Percentiles rank a stretch among this genome's conserved stretches.
phyloP scores from a whole-genome alignment of 1,284 basidiomycete genomes.

The Sporisorium reilianum region DNA sequence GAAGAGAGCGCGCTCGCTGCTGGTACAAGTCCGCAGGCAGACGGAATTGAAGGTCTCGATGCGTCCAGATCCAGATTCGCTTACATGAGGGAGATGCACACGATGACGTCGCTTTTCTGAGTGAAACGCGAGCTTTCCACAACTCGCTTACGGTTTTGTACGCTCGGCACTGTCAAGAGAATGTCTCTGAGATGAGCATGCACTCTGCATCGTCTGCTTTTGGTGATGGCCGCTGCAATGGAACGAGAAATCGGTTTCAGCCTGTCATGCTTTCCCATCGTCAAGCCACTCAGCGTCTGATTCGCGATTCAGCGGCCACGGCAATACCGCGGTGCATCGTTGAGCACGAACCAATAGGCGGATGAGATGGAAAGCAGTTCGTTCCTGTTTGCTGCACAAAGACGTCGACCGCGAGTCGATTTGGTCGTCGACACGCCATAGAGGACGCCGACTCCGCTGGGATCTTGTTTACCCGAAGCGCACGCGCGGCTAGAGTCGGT shows the following conservation, averaged over 20 bases:
- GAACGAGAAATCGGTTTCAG: slow-evolving; percentile 5
- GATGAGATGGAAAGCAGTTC: no score
- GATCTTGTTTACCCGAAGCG: neutral
- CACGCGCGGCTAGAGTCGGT: neutral
- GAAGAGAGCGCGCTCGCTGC: neutral
- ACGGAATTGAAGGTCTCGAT: neutral
- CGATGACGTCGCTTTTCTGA: slow-evolving; percentile 5
- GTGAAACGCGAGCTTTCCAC: neutral
- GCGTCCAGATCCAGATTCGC: neutral
- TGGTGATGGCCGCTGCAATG: neutral
- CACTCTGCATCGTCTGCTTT: slow-evolving; percentile 1
- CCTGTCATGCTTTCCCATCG: slow-evolving; percentile 1
- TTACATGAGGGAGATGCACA: slow-evolving; percentile 1
- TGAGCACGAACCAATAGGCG: no score
- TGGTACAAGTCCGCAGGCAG: no score
- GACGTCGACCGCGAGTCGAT: neutral
- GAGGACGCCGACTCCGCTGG: neutral
- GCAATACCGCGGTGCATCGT: neutral
- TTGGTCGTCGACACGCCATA: no score
- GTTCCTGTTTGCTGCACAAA: neutral
- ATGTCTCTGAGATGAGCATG: slow-evolving; percentile 5
- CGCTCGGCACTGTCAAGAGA: neutral
- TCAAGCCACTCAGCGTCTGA: neutral
- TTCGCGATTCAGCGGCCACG: neutral
- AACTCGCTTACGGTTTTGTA: slow-evolving; percentile 2